Evolutionary conservation across 805 yeast genomes (phyloP).

Genomic region (Debaryomyces prosopidis): DNA sequence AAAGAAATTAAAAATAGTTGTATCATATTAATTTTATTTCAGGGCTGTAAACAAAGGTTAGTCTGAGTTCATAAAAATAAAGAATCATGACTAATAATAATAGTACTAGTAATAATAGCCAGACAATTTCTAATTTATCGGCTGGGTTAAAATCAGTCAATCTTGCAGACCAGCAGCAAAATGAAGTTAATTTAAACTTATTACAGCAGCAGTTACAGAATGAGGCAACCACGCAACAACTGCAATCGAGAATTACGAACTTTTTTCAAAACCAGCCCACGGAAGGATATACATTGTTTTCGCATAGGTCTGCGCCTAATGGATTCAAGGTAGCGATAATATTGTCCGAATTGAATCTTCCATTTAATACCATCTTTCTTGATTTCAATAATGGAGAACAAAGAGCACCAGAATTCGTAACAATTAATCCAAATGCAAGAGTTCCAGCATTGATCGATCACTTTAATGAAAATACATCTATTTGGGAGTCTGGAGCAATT

Average conservation of each 20-base stretch:
- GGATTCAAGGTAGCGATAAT: constrained; percentile 95
- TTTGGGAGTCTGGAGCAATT: constrained; percentile 97
- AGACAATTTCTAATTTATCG: constrained; percentile 43
- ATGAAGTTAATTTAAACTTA: constrained; percentile 40
- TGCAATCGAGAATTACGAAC: constrained; percentile 59
- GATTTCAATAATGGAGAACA: constrained; percentile 91
- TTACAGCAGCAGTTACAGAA: constrained; percentile 47
- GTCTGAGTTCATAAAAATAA: neutral
- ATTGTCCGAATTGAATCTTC: constrained; percentile 76
- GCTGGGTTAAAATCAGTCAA: constrained; percentile 48
- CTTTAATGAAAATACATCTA: constrained; percentile 69
- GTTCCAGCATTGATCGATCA: constrained; percentile 95
- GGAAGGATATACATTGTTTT: constrained; percentile 81
- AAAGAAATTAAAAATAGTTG: too few relatives aligned
- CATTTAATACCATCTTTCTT: constrained; percentile 76
- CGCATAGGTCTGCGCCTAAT: constrained; percentile 88
- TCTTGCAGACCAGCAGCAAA: constrained; percentile 42
- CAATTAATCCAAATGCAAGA: constrained; percentile 94
- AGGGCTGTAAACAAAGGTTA: too few relatives aligned
- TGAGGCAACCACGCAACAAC: constrained; percentile 39
- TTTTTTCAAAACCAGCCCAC: constrained; percentile 77
- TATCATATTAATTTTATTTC: too few relatives aligned
- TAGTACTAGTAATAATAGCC: constrained; percentile 10
- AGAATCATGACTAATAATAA: constrained; percentile 1
- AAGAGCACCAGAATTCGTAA: constrained; percentile 87